Conservation (phyloP, 768 basidiomycete species). For the Tylopilus balloui region DNA sequence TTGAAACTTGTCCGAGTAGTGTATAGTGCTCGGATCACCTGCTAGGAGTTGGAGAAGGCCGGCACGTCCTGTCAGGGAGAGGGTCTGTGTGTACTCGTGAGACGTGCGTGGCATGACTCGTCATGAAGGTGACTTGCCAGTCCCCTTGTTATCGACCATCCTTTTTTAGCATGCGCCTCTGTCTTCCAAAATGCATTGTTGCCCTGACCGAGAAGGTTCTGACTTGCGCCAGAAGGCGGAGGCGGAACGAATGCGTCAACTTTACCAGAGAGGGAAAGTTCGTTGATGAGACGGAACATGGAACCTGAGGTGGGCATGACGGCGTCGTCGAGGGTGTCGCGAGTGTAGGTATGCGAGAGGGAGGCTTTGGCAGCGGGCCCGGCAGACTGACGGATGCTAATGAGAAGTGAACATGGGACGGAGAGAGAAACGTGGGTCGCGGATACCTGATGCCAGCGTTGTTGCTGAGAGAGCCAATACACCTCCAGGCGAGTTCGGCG, state of each 20-base stretch:
- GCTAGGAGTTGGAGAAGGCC: slow-evolving; percentile 69
- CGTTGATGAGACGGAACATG: slow-evolving; percentile 19
- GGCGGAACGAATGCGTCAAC: slow-evolving; percentile 16
- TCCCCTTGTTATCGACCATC: slow-evolving; percentile 21
- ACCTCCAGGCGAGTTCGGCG: slow-evolving; percentile 78
- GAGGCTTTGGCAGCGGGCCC: slow-evolving; percentile 80
- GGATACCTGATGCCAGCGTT: slow-evolving; percentile 76
- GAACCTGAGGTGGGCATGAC: slow-evolving; percentile 27
- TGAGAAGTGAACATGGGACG: slow-evolving; percentile 1
- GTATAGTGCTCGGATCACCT: slow-evolving; percentile 34
- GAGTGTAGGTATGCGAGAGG: slow-evolving; percentile 68
- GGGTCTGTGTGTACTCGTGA: slow-evolving; percentile 44
- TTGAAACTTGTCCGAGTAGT: slow-evolving; percentile 85
- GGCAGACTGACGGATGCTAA: slow-evolving; percentile 79
- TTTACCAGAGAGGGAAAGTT: slow-evolving; percentile 20
- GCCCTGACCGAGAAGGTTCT: slow-evolving; percentile 17
- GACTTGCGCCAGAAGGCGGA: not conserved
- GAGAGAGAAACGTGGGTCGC: not conserved
- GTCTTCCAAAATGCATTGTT: slow-evolving; percentile 28
- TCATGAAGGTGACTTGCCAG: slow-evolving; percentile 16
- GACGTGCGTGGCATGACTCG: not conserved
- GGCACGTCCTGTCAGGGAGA: slow-evolving; percentile 67
- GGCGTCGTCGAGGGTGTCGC: slow-evolving; percentile 42
- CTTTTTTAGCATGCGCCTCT: slow-evolving; percentile 19
- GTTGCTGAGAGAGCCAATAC: slow-evolving; percentile 65